Conservation (phyloP, 225 moss, liverwort and hornwort genomes). For the Polytrichum formosum region DNA sequence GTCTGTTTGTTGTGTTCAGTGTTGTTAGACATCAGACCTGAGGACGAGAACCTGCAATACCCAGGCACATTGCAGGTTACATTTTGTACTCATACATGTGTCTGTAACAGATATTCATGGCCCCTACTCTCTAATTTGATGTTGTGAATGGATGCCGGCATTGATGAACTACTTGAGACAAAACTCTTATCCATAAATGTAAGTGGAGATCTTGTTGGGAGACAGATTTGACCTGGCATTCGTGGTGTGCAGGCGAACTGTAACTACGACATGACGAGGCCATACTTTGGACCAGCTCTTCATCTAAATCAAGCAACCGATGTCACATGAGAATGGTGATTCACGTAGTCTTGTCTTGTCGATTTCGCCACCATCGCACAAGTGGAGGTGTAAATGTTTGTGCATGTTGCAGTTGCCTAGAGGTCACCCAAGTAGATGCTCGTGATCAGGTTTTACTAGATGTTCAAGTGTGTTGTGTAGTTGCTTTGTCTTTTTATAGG, state of each 20-base stretch:
- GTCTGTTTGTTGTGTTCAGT: too few relatives aligned
- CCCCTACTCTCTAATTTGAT: too few relatives aligned
- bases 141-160: too few relatives aligned
- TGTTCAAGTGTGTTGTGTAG: conserved; percentile 11
- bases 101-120: too few relatives aligned
- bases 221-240: not conserved
- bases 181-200: too few relatives aligned
- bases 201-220: too few relatives aligned
- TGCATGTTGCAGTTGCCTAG: conserved; percentile 10
- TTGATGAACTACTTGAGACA: too few relatives aligned
- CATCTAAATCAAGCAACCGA: not conserved
- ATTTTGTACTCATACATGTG: too few relatives aligned
- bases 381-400: conserved; percentile 28
- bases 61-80: too few relatives aligned
- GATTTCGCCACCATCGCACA: conserved; percentile 23
- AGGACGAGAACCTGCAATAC: too few relatives aligned
- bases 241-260: conserved; percentile 1
- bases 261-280: conserved; percentile 20
- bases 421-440: too few relatives aligned
- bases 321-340: conserved; percentile 15
- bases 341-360: conserved; percentile 17
- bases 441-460: not conserved
- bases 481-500: conserved; percentile 13
- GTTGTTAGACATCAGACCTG: too few relatives aligned
- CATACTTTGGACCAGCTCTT: not conserved